Evolutionary conservation across 345 rosid genomes (phyloP).

Genomic region (Gossypium australe): DNA sequence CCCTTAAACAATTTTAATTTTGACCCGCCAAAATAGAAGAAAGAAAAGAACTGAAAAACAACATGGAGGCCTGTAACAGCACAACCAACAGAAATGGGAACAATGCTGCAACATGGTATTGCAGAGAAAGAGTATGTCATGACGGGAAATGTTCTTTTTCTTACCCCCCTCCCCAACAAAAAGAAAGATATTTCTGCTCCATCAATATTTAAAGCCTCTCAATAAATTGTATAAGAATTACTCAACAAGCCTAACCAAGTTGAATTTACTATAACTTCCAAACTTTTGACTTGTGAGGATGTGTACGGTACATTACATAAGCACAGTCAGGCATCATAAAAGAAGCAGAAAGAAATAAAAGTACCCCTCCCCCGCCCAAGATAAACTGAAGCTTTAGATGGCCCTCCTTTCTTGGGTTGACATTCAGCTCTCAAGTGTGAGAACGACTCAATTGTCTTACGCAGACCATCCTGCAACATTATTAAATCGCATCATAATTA

Average conservation of each 20-base stretch:
- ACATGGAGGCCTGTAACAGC: background rate
- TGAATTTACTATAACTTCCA: background rate
- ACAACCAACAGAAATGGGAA: background rate
- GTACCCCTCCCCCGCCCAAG: slow-evolving; percentile 88
- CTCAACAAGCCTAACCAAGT: background rate
- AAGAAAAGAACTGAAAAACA: background rate
- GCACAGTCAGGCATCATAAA: background rate
- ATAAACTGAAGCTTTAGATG: slow-evolving; percentile 62
- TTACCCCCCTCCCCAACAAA: background rate
- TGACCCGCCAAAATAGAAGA: background rate
- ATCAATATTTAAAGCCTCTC: background rate
- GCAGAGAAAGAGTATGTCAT: background rate
- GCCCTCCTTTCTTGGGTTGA: slow-evolving; percentile 61
- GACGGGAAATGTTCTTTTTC: background rate
- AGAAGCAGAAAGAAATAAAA: background rate
- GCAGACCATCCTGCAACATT: slow-evolving; percentile 69
- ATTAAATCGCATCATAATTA: slow-evolving; percentile 15
- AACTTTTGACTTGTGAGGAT: background rate
- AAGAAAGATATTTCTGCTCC: background rate
- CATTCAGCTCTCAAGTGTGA: slow-evolving; percentile 63
- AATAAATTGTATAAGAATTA: background rate
- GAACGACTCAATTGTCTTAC: slow-evolving; percentile 71
- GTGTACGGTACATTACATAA: background rate
- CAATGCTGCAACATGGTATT: background rate
- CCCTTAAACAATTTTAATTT: background rate